Percentiles rank a stretch among this genome's conserved stretches.
phyloP scores from a whole-genome alignment of 495 filamentous ascomycete species.

The Podospora fimiseda region DNA sequence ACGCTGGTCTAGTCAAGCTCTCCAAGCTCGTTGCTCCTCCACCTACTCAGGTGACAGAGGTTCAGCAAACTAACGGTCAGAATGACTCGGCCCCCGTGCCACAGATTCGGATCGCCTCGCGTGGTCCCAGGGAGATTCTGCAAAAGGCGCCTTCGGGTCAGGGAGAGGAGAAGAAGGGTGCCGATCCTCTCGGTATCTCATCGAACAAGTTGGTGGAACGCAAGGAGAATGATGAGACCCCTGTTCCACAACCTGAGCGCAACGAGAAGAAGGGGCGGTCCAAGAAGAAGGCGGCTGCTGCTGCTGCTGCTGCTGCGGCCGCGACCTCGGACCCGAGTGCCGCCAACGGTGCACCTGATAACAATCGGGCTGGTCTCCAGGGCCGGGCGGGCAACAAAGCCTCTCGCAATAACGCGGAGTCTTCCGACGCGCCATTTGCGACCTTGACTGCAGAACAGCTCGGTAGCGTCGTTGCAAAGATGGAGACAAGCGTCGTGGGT shows the following conservation, averaged over 20 bases:
- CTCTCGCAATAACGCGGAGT: conserved; percentile 20
- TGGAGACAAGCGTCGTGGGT: conserved; percentile 39
- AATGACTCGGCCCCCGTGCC: conserved; percentile 13
- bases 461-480: conserved; percentile 37
- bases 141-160: conserved; percentile 28
- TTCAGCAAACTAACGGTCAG: conserved; percentile 15
- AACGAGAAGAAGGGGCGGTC: conserved; percentile 42
- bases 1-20: conserved; percentile 52
- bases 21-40: conserved; percentile 36
- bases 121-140: conserved; percentile 34
- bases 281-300: conserved; percentile 38
- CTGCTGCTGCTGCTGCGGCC: conserved; percentile 26
- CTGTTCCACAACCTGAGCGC: conserved; percentile 37
- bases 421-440: neutral
- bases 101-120: conserved; percentile 33
- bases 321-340: conserved; percentile 11
- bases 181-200: conserved; percentile 14
- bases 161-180: conserved; percentile 25
- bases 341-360: conserved; percentile 21
- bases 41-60: conserved; percentile 27
- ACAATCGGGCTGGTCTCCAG: conserved; percentile 17
- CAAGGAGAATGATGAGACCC: conserved; percentile 35
- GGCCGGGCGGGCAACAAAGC: conserved; percentile 26
- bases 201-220: conserved; percentile 31
- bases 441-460: conserved; percentile 31